A percentile compares a stretch with the other conserved stretches of the same genome.
Evolutionary conservation across 2,329 filamentous ascomycete species (phyloP).

Genomic region (Talaromyces amestolkiae): DNA sequence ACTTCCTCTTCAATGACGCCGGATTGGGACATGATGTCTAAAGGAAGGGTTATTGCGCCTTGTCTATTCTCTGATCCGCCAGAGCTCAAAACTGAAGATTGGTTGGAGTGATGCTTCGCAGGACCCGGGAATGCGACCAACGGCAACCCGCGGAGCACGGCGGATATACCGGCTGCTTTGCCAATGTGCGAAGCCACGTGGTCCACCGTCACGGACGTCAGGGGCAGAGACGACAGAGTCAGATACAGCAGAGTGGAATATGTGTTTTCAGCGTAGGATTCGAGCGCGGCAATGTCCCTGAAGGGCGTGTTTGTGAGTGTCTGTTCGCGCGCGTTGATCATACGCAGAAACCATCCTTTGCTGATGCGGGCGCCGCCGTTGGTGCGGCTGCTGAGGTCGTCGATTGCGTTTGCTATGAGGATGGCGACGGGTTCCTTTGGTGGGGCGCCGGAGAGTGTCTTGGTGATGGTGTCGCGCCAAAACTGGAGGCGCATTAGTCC

Average conservation of each 20-base stretch:
- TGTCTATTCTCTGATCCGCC: constrained; percentile 47
- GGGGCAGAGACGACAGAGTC: constrained; percentile 72
- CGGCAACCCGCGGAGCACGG: constrained; percentile 82
- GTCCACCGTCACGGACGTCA: constrained; percentile 80
- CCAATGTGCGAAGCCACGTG: constrained; percentile 94
- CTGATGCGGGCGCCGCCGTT: constrained; percentile 52
- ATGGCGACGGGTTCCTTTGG: constrained; percentile 90
- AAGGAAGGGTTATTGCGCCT: constrained; percentile 72
- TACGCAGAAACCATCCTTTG: constrained; percentile 71
- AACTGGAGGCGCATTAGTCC: constrained; percentile 90
- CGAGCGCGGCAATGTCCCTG: constrained; percentile 67
- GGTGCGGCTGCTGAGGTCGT: constrained; percentile 52
- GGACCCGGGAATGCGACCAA: constrained; percentile 76
- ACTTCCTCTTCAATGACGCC: constrained; percentile 86
- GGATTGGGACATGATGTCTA: constrained; percentile 83
- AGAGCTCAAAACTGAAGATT: constrained; percentile 40
- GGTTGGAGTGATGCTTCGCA: constrained; percentile 55
- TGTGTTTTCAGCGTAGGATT: constrained; percentile 89
- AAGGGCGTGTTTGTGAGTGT: constrained; percentile 83
- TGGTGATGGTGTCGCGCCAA: constrained; percentile 81
- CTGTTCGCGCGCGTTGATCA: constrained; percentile 78
- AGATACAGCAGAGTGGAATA: constrained; percentile 92
- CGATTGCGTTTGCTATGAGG: constrained; percentile 70
- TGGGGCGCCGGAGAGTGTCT: constrained; percentile 72
- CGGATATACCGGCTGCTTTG: constrained; percentile 85